A percentile compares a stretch with the other conserved stretches of the same genome.
Conservation (phyloP, 345 rosid genomes). For the Salix brachista region DNA sequence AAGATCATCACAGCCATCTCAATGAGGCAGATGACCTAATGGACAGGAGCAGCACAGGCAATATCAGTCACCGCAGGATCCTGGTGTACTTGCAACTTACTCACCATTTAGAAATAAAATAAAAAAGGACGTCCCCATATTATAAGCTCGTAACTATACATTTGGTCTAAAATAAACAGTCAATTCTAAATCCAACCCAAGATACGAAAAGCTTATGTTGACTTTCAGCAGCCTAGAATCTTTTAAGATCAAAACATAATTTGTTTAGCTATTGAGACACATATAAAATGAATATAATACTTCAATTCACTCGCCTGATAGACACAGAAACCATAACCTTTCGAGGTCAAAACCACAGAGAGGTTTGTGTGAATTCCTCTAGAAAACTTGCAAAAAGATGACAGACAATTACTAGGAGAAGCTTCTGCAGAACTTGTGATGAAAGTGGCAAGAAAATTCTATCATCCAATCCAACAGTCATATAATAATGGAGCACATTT, state of each 20-base stretch:
- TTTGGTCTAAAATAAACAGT: not conserved
- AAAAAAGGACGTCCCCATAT: not conserved
- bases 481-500: too few species aligned
- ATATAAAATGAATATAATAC: not conserved
- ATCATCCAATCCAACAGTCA: too few species aligned
- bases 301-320: slow-evolving; percentile 38
- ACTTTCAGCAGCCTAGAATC: not conserved
- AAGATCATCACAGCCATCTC: too few species aligned
- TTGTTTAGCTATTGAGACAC: not conserved
- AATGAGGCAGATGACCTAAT: too few species aligned
- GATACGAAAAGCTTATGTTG: not conserved
- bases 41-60: slow-evolving; percentile 23
- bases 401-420: too few species aligned
- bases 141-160: not conserved
- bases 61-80: slow-evolving; percentile 32
- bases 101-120: not conserved
- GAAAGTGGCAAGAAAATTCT: too few species aligned
- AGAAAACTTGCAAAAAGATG: too few species aligned
- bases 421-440: too few species aligned
- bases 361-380: slow-evolving; percentile 21
- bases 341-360: slow-evolving; percentile 77
- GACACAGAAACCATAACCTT: slow-evolving; percentile 82
- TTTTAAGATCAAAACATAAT: not conserved
- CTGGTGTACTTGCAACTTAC: slow-evolving; percentile 1
- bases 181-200: not conserved